Percentiles rank a stretch among this genome's conserved stretches.
Evolutionary conservation across 306 rosid genomes (phyloP).

Genomic region (Cajanus cajan): DNA sequence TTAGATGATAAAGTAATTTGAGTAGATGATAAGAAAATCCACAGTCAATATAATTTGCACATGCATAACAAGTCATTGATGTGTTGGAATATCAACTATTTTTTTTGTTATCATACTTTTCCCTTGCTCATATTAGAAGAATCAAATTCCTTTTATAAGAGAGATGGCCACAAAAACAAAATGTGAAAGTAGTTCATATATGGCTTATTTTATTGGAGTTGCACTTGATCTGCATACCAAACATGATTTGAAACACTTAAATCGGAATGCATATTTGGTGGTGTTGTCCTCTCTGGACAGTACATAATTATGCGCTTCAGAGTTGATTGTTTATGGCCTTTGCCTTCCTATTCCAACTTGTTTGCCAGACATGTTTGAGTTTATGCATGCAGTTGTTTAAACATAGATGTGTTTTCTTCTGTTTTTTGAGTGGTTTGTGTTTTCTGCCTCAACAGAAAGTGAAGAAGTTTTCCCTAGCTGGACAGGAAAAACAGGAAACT

Average conservation of each 20-base stretch:
- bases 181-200: neutral
- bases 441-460: conserved; percentile 66
- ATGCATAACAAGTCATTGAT: neutral
- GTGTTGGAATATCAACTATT: neutral
- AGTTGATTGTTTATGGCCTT: conserved; percentile 6
- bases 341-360: conserved; percentile 16
- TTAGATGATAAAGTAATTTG: too few relatives aligned
- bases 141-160: neutral
- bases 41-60: neutral
- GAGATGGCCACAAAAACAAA: neutral
- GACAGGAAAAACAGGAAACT: conserved; percentile 50
- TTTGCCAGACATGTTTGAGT: neutral
- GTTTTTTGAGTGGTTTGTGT: neutral
- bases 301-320: neutral
- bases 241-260: neutral
- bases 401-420: neutral
- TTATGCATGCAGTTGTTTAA: neutral
- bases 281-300: neutral
- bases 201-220: conserved; percentile 4
- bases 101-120: neutral
- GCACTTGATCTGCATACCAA: conserved; percentile 6
- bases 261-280: neutral
- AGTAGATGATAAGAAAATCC: neutral
- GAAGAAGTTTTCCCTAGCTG: conserved; percentile 74
- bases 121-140: neutral